Evolutionary conservation across 768 basidiomycete genomes (phyloP).

Genomic region (Trametes elegans): DNA sequence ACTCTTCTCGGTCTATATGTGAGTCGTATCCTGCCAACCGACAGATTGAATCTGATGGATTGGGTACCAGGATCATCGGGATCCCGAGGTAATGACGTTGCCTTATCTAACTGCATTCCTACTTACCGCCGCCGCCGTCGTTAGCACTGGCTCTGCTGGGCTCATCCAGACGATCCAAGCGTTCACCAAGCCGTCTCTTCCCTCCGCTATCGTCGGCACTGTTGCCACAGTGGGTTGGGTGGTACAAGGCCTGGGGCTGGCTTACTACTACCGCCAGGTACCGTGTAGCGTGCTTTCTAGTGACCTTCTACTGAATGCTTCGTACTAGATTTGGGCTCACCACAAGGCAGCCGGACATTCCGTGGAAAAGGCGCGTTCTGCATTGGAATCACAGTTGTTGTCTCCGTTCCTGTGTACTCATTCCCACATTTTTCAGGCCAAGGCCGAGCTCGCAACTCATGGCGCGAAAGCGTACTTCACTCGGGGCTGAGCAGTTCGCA

Average conservation of each 20-base stretch:
- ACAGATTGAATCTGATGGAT: conserved; percentile 12
- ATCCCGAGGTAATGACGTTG: conserved; percentile 69
- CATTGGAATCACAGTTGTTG: neutral
- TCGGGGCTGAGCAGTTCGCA: conserved; percentile 51
- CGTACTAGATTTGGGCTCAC: conserved; percentile 66
- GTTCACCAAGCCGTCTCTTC: conserved; percentile 68
- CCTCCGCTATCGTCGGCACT: conserved; percentile 77
- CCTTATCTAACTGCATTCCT: conserved; percentile 21
- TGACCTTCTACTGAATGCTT: neutral
- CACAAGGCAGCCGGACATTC: conserved; percentile 84
- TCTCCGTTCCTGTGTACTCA: conserved; percentile 11
- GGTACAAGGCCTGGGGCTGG: conserved; percentile 80
- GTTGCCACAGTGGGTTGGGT: conserved; percentile 87
- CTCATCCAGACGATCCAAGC: conserved; percentile 89
- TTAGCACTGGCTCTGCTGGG: conserved; percentile 90
- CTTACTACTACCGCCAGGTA: conserved; percentile 78
- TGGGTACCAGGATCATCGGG: conserved; percentile 79
- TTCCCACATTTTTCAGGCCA: conserved; percentile 54
- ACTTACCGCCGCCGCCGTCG: neutral
- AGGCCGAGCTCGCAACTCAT: conserved; percentile 76
- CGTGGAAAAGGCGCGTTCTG: conserved; percentile 65
- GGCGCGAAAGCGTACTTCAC: conserved; percentile 89
- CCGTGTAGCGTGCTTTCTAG: conserved; percentile 3
- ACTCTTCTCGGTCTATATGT: conserved; percentile 91
- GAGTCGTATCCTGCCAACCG: conserved; percentile 29